Percentiles rank a stretch among this genome's conserved stretches.
Evolutionary conservation across 2,329 filamentous ascomycete genomes (phyloP).

Genomic region (Penicillium sp.): DNA sequence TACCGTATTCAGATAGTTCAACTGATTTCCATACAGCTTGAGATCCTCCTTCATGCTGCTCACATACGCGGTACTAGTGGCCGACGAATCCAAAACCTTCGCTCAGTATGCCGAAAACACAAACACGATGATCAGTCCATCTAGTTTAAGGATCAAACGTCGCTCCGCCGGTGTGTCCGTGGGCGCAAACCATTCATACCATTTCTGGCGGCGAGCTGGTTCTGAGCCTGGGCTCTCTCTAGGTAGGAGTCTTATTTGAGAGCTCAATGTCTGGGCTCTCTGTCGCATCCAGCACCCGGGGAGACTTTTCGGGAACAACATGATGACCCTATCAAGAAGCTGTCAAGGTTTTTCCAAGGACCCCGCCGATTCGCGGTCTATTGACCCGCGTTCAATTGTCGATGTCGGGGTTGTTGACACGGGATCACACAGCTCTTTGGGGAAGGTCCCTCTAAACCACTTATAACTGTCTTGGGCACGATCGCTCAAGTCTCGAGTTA

Average conservation of each 20-base stretch:
- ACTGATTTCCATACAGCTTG: conserved; percentile 20
- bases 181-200: conserved; percentile 21
- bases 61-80: conserved; percentile 24
- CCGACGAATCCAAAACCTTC: conserved; percentile 20
- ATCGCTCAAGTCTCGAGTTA: neutral
- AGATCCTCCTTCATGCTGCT: conserved; percentile 26
- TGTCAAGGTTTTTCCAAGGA: conserved; percentile 4
- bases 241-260: neutral
- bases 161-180: conserved; percentile 19
- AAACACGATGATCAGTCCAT: conserved; percentile 20
- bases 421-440: neutral
- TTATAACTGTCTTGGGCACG: neutral
- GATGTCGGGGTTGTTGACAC: neutral
- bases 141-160: conserved; percentile 19
- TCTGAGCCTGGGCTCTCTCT: neutral
- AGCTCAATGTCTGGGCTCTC: neutral
- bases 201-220: conserved; percentile 12
- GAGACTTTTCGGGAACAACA: conserved; percentile 4
- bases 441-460: neutral
- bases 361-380: neutral
- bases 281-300: neutral
- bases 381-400: neutral
- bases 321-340: conserved; percentile 1
- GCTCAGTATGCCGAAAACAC: conserved; percentile 21
- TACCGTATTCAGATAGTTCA: conserved; percentile 24